Evolutionary conservation across 2,329 filamentous ascomycete genomes (phyloP), one percentile per base, ranked within the genome.

Genomic region (Neofusicoccum laricinum): DNA sequence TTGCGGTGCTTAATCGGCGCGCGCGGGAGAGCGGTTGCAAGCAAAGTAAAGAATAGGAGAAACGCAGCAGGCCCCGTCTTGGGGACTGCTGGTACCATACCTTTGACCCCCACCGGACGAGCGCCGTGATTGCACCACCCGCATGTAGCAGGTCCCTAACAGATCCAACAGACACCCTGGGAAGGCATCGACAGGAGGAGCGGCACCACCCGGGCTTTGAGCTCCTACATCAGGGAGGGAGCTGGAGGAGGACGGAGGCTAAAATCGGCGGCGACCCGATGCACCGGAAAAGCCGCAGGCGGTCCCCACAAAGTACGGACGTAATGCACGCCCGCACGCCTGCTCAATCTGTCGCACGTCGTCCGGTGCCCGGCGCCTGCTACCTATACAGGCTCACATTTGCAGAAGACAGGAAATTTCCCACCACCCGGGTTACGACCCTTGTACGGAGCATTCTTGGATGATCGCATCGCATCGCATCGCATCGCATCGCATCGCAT

Each of bases 21-120:
- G 40, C 55, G 55, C 40, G 11, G 19, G 19, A 40, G 50, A 10
- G 21, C 17, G 10, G 38, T 43, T 41, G 36, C 19, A 17, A 43
- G 51, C 36, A 58, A 46, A 59, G 55, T 59, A 46, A 59, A 59
- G 41, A 59, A 59, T 15, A 30, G 38, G 38, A 59, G 46, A 34
- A 48, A 46, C 15, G 1, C 30, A 21, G n/a, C 55, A 59, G 14
- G 7, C 5, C 41, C 40, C 25, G 4, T 19, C 43, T 32, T 19
- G 38, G 53, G 15, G 4, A 8, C 25, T n/a, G 21, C 32, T 59
- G 30, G 15, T 46, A 36, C n/a, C 55, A 46, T 36, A 30, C 11
- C 11, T 17, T 59, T 10, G 25, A 40, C 55, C 55, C 55, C 55
- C 55, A 48, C 17, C n/a, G 2, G 1, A 14, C 7, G 2, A 14